Conservation (phyloP, 257 asterid species). For the Euphrasia confusa region DNA sequence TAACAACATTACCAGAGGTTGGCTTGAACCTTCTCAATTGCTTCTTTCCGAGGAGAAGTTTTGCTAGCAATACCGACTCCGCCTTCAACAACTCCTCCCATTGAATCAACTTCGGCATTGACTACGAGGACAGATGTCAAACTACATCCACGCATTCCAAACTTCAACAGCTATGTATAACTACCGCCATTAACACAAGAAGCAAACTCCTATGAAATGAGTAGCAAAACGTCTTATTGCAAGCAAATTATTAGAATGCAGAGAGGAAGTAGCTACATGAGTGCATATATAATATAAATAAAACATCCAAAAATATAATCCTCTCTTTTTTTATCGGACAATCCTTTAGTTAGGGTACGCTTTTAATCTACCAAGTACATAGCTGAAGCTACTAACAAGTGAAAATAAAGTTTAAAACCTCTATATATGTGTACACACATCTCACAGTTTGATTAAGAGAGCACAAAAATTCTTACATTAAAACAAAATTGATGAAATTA, state of each 20-base stretch:
- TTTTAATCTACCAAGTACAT: background rate
- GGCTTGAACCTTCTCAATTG: conserved; percentile 70
- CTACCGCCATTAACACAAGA: conserved; percentile 27
- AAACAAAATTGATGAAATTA: background rate
- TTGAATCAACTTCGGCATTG: conserved; percentile 86
- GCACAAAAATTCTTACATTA: background rate
- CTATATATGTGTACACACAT: background rate
- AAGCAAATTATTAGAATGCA: conserved; percentile 12
- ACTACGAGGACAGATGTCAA: conserved; percentile 62
- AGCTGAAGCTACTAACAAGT: conserved; percentile 12
- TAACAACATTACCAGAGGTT: conserved; percentile 63
- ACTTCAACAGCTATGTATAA: conserved; percentile 32
- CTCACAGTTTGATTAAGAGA: conserved; percentile 5
- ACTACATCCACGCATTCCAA: conserved; percentile 73
- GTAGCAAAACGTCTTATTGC: conserved; percentile 9
- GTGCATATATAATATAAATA: conserved; percentile 6
- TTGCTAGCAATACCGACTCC: conserved; percentile 64
- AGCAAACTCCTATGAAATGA: conserved; percentile 20
- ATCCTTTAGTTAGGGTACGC: background rate
- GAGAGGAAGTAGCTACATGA: conserved; percentile 9
- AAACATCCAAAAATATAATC: background rate
- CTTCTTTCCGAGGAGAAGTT: conserved; percentile 57
- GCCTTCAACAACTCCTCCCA: conserved; percentile 88
- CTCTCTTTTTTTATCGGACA: background rate
- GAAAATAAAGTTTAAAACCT: background rate